Evolutionary conservation across 176 grass and related monocot genomes (phyloP), one percentile per base, ranked within the genome.

Genomic region (Luzula sylvatica): DNA sequence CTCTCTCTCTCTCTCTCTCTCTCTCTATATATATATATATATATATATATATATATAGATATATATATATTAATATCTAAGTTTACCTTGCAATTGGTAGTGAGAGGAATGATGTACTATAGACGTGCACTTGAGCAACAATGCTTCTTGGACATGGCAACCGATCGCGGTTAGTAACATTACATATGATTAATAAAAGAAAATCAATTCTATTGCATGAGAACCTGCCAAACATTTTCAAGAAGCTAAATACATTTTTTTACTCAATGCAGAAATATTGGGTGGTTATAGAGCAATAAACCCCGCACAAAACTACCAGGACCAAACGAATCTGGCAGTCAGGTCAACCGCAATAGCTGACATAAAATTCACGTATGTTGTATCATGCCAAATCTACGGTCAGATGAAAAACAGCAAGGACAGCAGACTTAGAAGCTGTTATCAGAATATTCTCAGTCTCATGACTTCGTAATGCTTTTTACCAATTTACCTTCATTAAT

Each of bases 81-180:
- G 30, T 35, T 45, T 42, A 35, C 7, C 42, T 57, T 80, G 52
- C 29, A 67, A 29, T 68, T 53, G 67, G 13, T 44, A 98, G 92
- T 98, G 25, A 85, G 92, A 90, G 92, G 92, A 67, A 87, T 98
- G 81, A 98, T 98, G 92, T 98, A 98, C 68, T 98, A 98, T 20
- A 80, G 69, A 52, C 67, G 2, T 22, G 92, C 92, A 45, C 78
- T 98, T 65, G 30, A 80, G 53, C 55, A 77, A 55, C 92, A 98
- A 43, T 90, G 40, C 32, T 45, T 32, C 11, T 71, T 90, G 57
- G 92, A 98, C 58, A 55, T 28, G 15, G 46, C 7, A 12, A 13
- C n/a, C 5, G 56, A 77, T 77, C 26, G 15, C 26, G 78, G 92
- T 96, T n/a, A 79, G 68, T 79, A 23, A 29, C 7, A 56, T 50